Evolutionary conservation across 2,329 filamentous ascomycete genomes (phyloP), one percentile per base, ranked within the genome.

Genomic region (Beauveria medogensis): DNA sequence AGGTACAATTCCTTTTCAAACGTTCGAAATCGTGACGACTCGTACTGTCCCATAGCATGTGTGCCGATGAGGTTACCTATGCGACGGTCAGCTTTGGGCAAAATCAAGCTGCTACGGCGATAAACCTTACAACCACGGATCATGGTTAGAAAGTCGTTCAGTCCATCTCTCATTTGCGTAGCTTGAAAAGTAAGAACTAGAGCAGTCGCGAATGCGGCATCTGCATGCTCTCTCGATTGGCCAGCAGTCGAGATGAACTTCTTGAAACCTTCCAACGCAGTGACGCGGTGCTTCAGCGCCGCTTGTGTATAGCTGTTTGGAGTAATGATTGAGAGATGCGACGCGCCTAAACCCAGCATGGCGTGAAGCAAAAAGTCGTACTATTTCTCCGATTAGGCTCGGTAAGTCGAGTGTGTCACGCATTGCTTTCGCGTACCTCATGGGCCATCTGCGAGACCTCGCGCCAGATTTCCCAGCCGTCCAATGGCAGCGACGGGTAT

Each of bases 281-380:
- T 58, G 30, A 62, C 18, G 40, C 60, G 54, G 18, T 62, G 60
- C 24, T 44, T 40, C 5, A 62, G 47, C 9, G 60, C 58, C 30
- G 55, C 46, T n/a, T 59, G 59, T 5, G n/a, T 41, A 34, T 58
- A 61, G 14, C 37, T 40, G 3, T n/a, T 52, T 30, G 58, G 47
- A 3, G 41, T 46, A 16, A 65, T 55, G 7, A 63, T 54, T 6
- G 47, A 56, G 20, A 62, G 50, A 37, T 62, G 60, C 16, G 60
- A 62, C 6, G 60, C 60, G 22, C 60, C 74, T 1, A 77, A 68
- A 1, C 71, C 76, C 1, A 78, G 67, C 70, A 78, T 76, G 3
- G 75, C 70, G 59, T 77, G 75, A 41, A 75, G 63, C n/a, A 78
- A 64, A 62, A 74, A 77, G 28, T 75, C 73, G 55, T 73, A 75